A percentile compares a stretch with the other conserved stretches of the same genome.
These are phyloP conservation scores for Globisporangium cederbergense DNA, from an alignment of 352 stramenopile species.

Conservation along the genomic window DNA sequence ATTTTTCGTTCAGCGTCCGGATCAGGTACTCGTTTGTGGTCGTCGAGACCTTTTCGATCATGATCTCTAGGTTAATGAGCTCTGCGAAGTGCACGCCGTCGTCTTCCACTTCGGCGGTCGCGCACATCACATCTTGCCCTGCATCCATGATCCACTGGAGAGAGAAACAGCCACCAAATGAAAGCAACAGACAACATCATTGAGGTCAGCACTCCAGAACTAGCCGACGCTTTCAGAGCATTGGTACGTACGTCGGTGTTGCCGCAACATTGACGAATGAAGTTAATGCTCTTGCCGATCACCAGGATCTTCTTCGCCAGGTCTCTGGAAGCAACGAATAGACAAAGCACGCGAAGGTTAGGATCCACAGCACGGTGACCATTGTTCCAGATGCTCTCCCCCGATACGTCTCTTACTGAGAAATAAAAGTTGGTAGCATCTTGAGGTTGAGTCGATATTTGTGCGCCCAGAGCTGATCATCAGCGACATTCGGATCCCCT, in stretches of 20 bases:
- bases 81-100: constrained; percentile 68
- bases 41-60: constrained; percentile 77
- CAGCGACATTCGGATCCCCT: constrained; percentile 56
- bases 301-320: constrained; percentile 93
- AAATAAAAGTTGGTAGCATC: constrained; percentile 88
- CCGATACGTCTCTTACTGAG: constrained; percentile 38
- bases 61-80: constrained; percentile 59
- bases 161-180: not conserved
- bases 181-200: not conserved
- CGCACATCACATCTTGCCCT: constrained; percentile 32
- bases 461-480: constrained; percentile 83
- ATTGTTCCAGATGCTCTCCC: not conserved
- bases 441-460: constrained; percentile 84
- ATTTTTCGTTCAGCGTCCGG: constrained; percentile 90
- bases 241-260: constrained; percentile 75
- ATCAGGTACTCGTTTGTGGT: constrained; percentile 91
- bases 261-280: constrained; percentile 94
- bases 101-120: constrained; percentile 52
- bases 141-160: constrained; percentile 74
- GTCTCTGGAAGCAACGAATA: constrained; percentile 35
- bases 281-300: constrained; percentile 99
- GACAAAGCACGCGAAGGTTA: not conserved
- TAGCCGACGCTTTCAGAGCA: not conserved
- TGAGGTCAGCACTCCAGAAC: not conserved
- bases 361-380: not conserved